Evolutionary conservation across 345 rosid genomes (phyloP), one percentile per base, ranked within the genome.

Genomic region (Boechera retrofracta): DNA sequence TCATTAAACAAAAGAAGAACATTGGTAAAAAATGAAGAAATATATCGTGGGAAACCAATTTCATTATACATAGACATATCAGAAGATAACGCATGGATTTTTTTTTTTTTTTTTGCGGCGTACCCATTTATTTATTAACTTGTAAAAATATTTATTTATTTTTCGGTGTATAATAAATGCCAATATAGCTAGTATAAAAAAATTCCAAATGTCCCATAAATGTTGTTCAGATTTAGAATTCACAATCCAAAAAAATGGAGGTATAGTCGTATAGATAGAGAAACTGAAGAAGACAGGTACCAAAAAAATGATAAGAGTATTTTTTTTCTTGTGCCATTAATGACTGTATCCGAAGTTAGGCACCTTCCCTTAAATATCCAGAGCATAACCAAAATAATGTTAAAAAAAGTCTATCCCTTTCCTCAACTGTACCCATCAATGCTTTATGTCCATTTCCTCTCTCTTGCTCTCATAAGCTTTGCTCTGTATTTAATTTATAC

Each of bases 381-480:
- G 42, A 39, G 16, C 45, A 65, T 36, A 21, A 44, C 24, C 54
- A 39, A 32, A 53, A 48, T 42, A 4, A 29, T 16, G 41, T 32
- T 33, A 62, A 62, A 24, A 47, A 24, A 54, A 49, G 49, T 57
- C 68, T 72, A 33, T 33, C 71, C 60, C 21, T 72, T 49, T 78
- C 62, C 73, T 41, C 81, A 72, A 78, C 81, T 67, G 77, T 66
- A 72, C 7, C 78, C 44, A 78, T 78, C 81, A 73, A 78, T 78
- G 81, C 73, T 31, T 31, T 48, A 49, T 70, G 77, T 45, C 39
- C 59, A 57, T 63, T 21, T 49, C 60, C 18, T 71, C 81, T 64
- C 54, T 62, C 59, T 70, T 68, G 33, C 38, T 54, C 38, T 54
- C 64, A 41, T 9, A 61, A 41, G 12, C 64, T 77, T 77, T 69